Base-by-base conservation (phyloP, 495 filamentous ascomycete species). In the Aspergillus ostianus region DNA sequence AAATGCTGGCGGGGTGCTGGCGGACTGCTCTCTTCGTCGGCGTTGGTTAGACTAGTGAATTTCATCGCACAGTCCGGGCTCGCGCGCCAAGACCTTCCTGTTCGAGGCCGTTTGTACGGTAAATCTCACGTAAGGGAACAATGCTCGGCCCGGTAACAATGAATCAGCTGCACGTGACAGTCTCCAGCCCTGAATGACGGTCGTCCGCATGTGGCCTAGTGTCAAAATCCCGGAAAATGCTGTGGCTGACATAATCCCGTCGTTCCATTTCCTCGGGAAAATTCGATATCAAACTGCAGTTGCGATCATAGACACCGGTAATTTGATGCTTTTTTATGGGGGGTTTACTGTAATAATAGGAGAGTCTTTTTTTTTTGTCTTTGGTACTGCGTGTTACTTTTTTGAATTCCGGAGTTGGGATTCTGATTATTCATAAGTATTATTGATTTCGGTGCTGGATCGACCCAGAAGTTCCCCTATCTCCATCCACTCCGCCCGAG, bases 1-100 rank as follows among this genome's bases (percentile, higher is more conserved):
- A 60, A 65, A 65, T 65, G 64, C 62, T 70, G 73, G 73, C 69
- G 73, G 76, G 74, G 71, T 67, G 67, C 59, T 71, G 68, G 72
- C 71, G 70, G 73, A 61, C 66, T 58, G 69, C 65, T 73, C 69
- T 71, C 67, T 66, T 72, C 63, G 69, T 71, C 72, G 62, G 63
- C 72, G 66, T 72, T 64, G 68, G 64, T 70, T 65, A 68, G 67
- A 64, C 71, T 70, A 68, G 69, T 74, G 75, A 78, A 78, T 78
- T 78, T 77, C 68, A 76, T 78, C 75, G 75, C 75, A 78, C 75
- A 78, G 70, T 75, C 73, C 65, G 65, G 64, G 63, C 68, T 66
- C 63, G 65, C 54, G 57, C 58, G 73, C 75, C 75, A 77, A 77
- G 75, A 67, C 72, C 63, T 63, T 55, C 57, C 57, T 62, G 60